Evolutionary conservation across 352 stramenopile genomes (phyloP).

Genomic region (Phytophthora meadii): DNA sequence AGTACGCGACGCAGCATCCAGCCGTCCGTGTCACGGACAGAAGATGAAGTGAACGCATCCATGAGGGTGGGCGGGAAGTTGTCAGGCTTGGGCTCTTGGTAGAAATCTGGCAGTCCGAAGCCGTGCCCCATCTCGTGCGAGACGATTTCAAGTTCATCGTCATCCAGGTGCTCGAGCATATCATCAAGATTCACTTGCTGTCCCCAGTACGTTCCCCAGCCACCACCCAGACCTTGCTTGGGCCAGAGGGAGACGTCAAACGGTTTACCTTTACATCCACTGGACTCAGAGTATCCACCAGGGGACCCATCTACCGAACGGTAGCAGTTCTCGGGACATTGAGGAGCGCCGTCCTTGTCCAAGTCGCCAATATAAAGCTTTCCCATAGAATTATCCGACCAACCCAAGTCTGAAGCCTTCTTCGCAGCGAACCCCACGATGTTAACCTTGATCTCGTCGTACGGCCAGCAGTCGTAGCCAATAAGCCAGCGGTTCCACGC

Average conservation of each 20-base stretch:
- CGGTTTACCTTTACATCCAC: constrained; percentile 32
- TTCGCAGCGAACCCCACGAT: constrained; percentile 19
- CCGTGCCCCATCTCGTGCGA: constrained; percentile 45
- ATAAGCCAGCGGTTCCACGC: constrained; percentile 36
- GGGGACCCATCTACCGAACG: background rate
- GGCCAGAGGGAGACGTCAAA: constrained; percentile 50
- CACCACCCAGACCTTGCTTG: constrained; percentile 28
- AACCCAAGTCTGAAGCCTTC: constrained; percentile 33
- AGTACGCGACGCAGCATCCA: constrained; percentile 42
- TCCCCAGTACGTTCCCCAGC: constrained; percentile 23
- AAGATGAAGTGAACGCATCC: constrained; percentile 16
- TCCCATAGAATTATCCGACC: constrained; percentile 41
- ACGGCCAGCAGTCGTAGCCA: constrained; percentile 37
- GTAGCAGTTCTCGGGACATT: constrained; percentile 44
- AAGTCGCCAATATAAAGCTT: constrained; percentile 31
- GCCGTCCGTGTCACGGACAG: constrained; percentile 23
- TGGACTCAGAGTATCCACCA: constrained; percentile 22
- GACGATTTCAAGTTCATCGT: constrained; percentile 28
- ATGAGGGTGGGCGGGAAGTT: constrained; percentile 24
- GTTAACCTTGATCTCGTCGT: constrained; percentile 33
- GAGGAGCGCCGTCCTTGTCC: constrained; percentile 22
- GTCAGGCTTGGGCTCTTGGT: constrained; percentile 17
- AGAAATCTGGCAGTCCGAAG: constrained; percentile 28
- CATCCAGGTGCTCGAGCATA: constrained; percentile 31
- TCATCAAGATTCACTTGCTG: constrained; percentile 15